Evolutionary conservation across 2,329 filamentous ascomycete genomes (phyloP).

Genomic region (Hymenoscyphus linearis): DNA sequence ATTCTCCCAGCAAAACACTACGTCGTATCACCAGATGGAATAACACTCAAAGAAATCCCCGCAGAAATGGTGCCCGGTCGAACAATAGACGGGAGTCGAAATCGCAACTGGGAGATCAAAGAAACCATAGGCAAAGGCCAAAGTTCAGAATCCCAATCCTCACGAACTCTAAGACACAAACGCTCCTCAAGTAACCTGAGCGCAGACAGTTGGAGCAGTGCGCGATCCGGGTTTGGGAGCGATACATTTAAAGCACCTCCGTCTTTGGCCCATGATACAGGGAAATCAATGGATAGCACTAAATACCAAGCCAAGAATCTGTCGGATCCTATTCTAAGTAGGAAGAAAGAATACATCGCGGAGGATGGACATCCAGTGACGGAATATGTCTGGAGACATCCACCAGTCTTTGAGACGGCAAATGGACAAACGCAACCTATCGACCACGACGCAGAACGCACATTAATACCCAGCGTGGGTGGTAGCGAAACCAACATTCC

Average conservation of each 20-base stretch:
- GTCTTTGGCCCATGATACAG: neutral
- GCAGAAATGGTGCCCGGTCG: slow-evolving; percentile 36
- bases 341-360: slow-evolving; percentile 23
- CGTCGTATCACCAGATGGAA: slow-evolving; percentile 33
- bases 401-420: slow-evolving; percentile 21
- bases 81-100: slow-evolving; percentile 7
- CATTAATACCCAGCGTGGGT: neutral
- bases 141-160: neutral
- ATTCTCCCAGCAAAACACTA: slow-evolving; percentile 48
- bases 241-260: neutral
- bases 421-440: slow-evolving; percentile 15
- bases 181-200: neutral
- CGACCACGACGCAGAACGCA: neutral
- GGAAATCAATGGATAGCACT: neutral
- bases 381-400: slow-evolving; percentile 29
- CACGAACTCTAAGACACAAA: neutral
- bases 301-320: neutral
- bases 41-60: slow-evolving; percentile 40
- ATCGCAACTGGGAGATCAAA: slow-evolving; percentile 15
- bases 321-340: slow-evolving; percentile 20
- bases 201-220: neutral
- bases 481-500: neutral
- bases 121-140: slow-evolving; percentile 9
- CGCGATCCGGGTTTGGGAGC: neutral
- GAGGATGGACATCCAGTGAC: slow-evolving; percentile 22